These are phyloP conservation scores for Suillus occidentalis DNA, from an alignment of 768 basidiomycete species.

Conservation along the genomic window DNA sequence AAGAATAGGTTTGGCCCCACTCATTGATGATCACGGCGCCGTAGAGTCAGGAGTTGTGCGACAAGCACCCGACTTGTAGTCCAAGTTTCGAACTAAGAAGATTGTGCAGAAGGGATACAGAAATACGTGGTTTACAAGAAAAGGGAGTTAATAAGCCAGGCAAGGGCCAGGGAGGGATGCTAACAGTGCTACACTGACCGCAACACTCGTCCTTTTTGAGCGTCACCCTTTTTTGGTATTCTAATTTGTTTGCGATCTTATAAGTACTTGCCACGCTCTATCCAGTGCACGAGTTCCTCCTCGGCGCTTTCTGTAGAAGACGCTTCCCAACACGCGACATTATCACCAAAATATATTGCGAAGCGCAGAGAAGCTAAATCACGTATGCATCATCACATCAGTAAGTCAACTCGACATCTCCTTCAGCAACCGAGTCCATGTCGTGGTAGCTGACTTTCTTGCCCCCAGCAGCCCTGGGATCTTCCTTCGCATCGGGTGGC, in stretches of 20 bases:
- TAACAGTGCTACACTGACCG: constrained; percentile 1
- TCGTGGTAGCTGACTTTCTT: constrained; percentile 93
- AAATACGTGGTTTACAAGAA: not conserved
- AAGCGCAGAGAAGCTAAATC: constrained; percentile 21
- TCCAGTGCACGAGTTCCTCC: not conserved
- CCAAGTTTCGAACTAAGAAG: not conserved
- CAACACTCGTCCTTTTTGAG: constrained; percentile 4
- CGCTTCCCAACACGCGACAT: constrained; percentile 3
- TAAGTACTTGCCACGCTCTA: not conserved
- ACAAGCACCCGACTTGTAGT: not conserved
- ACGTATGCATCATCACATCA: constrained; percentile 26
- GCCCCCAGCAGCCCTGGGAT: constrained; percentile 87
- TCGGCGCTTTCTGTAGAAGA: not conserved
- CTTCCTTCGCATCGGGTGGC: constrained; percentile 87
- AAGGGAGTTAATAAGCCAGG: not conserved
- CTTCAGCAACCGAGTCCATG: constrained; percentile 91
- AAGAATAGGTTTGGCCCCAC: constrained; percentile 37
- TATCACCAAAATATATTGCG: constrained; percentile 27
- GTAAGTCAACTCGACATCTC: constrained; percentile 58
- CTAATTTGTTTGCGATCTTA: constrained; percentile 1
- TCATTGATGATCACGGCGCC: constrained; percentile 20
- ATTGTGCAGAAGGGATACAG: not conserved
- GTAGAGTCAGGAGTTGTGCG: not conserved
- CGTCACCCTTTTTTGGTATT: not conserved
- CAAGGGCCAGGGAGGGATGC: not conserved